Evolutionary conservation across 805 yeast genomes (phyloP).

Genomic region (Zygoascus flipseniorum): DNA sequence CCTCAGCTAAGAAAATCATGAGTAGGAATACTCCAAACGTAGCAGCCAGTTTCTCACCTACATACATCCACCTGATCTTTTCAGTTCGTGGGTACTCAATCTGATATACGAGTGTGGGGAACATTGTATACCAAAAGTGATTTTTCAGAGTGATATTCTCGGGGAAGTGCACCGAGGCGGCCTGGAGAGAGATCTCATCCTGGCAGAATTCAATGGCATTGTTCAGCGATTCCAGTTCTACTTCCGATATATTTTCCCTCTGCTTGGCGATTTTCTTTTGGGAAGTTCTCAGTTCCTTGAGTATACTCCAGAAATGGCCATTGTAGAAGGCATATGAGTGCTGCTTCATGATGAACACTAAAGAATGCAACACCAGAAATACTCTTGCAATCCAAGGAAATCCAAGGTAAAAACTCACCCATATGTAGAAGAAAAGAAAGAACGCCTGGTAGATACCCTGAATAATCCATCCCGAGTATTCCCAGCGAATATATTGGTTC

Average conservation of each 20-base stretch:
- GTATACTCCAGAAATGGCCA: constrained; percentile 58
- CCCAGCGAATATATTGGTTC: constrained; percentile 48
- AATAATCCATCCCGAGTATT: constrained; percentile 50
- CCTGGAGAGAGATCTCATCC: constrained; percentile 59
- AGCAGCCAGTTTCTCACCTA: constrained; percentile 62
- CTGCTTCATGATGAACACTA: constrained; percentile 88
- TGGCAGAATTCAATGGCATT: constrained; percentile 45
- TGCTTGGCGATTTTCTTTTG: constrained; percentile 2
- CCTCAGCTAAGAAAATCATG: constrained; percentile 75
- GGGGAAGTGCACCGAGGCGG: constrained; percentile 51
- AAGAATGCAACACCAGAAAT: constrained; percentile 71
- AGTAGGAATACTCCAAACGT: constrained; percentile 78
- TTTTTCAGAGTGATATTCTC: constrained; percentile 53
- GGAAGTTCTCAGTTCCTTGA: constrained; percentile 13
- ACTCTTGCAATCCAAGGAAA: constrained; percentile 90
- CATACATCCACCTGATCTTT: constrained; percentile 58
- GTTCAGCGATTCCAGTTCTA: background rate
- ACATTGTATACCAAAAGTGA: constrained; percentile 75
- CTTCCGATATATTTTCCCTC: background rate
- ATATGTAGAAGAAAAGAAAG: constrained; percentile 46
- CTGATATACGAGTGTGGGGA: constrained; percentile 69
- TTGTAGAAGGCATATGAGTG: constrained; percentile 90
- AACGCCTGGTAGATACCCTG: constrained; percentile 49
- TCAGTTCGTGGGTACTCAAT: constrained; percentile 73
- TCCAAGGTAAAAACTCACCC: constrained; percentile 44